Percentiles rank a stretch among this genome's conserved stretches.
Conservation (phyloP, 1,284 basidiomycete genomes). For the Ceratobasidium sp. region DNA sequence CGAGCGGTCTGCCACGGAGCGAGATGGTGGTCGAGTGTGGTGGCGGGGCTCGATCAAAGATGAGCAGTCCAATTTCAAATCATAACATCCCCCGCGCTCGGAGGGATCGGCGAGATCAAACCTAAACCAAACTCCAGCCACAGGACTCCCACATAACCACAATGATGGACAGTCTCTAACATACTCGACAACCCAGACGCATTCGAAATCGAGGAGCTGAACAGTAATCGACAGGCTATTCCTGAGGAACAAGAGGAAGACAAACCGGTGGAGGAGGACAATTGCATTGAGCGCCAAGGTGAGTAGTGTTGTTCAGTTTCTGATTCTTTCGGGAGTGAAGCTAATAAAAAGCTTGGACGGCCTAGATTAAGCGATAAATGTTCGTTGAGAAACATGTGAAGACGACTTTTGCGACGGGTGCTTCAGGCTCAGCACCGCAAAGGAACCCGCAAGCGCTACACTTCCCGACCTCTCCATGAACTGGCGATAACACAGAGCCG, state of each 20-base stretch:
- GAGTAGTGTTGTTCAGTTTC: not conserved
- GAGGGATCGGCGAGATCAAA: no score
- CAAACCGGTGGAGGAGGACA: constrained; percentile 69
- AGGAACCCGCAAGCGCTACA: constrained; percentile 77
- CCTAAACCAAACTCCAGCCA: no score
- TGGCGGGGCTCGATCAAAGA: no score
- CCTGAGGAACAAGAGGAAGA: constrained; percentile 41
- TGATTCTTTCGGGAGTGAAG: not conserved
- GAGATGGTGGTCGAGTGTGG: no score
- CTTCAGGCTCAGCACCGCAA: constrained; percentile 85
- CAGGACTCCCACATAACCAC: not conserved
- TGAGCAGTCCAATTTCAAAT: no score
- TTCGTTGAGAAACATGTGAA: constrained; percentile 75
- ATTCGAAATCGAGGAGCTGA: constrained; percentile 9
- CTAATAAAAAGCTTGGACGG: not conserved
- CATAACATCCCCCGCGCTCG: no score
- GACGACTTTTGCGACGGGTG: constrained; percentile 86
- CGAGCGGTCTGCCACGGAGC: no score
- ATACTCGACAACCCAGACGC: constrained; percentile 43
- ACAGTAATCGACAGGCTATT: not conserved
- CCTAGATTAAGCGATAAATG: constrained; percentile 82
- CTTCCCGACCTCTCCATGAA: constrained; percentile 64
- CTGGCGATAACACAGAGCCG: constrained; percentile 37
- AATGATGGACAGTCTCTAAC: constrained; percentile 21
- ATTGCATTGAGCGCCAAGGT: constrained; percentile 60